phyloP scores from a whole-genome alignment of 768 basidiomycete genomes.

The Boletus reticulatus region DNA sequence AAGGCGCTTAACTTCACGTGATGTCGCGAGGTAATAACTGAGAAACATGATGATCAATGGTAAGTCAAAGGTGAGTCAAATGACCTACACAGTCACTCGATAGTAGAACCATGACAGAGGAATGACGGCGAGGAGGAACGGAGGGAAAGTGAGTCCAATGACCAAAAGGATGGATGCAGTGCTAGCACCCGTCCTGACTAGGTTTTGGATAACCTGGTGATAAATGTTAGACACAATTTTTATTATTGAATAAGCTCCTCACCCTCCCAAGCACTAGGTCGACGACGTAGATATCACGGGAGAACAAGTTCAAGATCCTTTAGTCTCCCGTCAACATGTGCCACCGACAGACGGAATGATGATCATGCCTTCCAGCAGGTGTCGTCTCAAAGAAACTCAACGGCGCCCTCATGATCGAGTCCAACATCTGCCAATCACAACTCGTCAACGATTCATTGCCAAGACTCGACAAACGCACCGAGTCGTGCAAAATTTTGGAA shows the following conservation, averaged over 20 bases:
- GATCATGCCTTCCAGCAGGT: conserved; percentile 70
- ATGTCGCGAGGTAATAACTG: conserved; percentile 86
- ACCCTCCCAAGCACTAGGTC: conserved; percentile 79
- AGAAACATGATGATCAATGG: background rate
- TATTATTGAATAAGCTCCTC: background rate
- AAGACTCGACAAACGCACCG: background rate
- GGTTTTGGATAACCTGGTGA: conserved; percentile 56
- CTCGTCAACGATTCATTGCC: background rate
- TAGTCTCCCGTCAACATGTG: background rate
- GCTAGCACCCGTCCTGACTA: conserved; percentile 62
- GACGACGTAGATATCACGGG: conserved; percentile 82
- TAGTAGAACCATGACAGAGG: conserved; percentile 81
- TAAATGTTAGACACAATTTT: background rate
- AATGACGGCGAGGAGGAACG: conserved; percentile 71
- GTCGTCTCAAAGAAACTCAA: conserved; percentile 82
- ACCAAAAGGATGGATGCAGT: conserved; percentile 65
- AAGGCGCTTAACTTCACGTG: conserved; percentile 83
- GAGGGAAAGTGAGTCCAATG: conserved; percentile 79
- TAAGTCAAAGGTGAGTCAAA: background rate
- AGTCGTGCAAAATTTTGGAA: no score
- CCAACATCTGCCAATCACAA: conserved; percentile 58
- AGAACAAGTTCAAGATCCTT: conserved; percentile 88
- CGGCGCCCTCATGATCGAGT: conserved; percentile 78
- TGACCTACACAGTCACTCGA: conserved; percentile 69
- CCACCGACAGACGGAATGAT: background rate